Conservation (phyloP, 257 asterid genomes). For the Perilla frutescens region DNA sequence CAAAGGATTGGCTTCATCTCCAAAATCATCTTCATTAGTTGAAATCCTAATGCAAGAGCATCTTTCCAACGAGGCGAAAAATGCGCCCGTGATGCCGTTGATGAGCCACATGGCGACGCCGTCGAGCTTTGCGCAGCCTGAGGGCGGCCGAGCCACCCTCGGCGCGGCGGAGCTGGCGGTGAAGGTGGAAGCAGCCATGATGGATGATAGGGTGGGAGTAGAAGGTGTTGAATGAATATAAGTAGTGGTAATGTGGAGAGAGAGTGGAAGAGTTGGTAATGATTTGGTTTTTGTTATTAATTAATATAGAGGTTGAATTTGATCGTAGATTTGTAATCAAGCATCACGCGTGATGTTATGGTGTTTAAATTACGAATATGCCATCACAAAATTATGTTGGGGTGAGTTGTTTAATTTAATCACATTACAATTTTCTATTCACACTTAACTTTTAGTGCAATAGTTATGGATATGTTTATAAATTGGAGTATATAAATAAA, state of each 20-base stretch:
- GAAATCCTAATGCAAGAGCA: conserved; percentile 82
- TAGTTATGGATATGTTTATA: too few relatives aligned
- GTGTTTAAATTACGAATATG: conserved; percentile 27
- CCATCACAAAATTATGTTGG: background rate
- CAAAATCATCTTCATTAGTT: conserved; percentile 59
- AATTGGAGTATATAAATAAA: too few relatives aligned
- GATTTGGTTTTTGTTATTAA: conserved; percentile 29
- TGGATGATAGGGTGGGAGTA: background rate
- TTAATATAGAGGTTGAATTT: conserved; percentile 21
- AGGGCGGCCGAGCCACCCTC: conserved; percentile 42
- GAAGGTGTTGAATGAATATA: conserved; percentile 7
- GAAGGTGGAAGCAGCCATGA: conserved; percentile 54
- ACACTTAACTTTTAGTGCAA: too few relatives aligned
- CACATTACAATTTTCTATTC: too few relatives aligned
- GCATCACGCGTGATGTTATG: conserved; percentile 29
- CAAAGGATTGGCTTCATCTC: conserved; percentile 67
- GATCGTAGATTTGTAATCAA: conserved; percentile 31
- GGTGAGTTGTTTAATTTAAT: too few relatives aligned
- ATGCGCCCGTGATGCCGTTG: conserved; percentile 68
- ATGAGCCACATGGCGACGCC: conserved; percentile 76
- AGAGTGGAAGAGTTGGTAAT: conserved; percentile 19
- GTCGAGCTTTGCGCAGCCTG: conserved; percentile 60
- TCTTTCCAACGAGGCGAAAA: conserved; percentile 77
- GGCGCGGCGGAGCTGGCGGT: conserved; percentile 37
- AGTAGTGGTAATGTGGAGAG: conserved; percentile 3